Base-by-base conservation (phyloP, 148 eudicot genomes). In the Cornus kousa region DNA sequence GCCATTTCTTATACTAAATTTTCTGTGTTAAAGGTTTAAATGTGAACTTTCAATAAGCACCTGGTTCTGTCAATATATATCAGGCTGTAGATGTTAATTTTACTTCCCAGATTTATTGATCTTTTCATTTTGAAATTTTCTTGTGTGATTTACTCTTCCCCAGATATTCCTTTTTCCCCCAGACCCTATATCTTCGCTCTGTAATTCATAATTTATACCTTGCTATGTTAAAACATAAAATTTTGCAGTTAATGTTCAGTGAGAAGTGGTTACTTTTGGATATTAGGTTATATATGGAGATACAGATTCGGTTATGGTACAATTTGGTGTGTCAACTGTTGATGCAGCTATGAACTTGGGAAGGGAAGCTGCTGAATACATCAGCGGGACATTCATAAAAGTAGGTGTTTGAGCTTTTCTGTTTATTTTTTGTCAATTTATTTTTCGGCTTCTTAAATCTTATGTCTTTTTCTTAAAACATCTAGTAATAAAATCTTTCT, bases 291-390 rank as follows among this genome's bases (percentile, higher is more conserved):
- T 96, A 83, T 96, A 96, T 84, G 99, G 98, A 79, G 99, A 96
- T 88, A 96, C 99, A 83, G 99, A 96, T 88, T 93, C 99, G 48
- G 98, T 93, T 57, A 96, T 96, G 99, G 99, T 96, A 83, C 94
- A 89, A 81, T 96, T 96, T 86, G 98, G 99, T 73, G 95, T 87
- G 77, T 78, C 92, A 67, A 84, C 87, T 75, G 95, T 93, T 74
- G 98, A 93, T 77, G 95, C 85, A 79, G 91, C 99, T 68, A 96
- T 96, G 99, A 83, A 86, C 83, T 79, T 96, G 80, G 99, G 99
- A 62, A 93, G 94, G 87, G 98, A 92, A 83, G 99, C 97, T 80
- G 98, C 99, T 78, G 98, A 96, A 31, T 84, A 85, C 80, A 96
- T 96, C 81, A 96, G 99, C 79, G 90, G 87, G 74, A 93, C 98